A percentile compares a stretch with the other conserved stretches of the same genome.
Conservation (phyloP, 495 filamentous ascomycete genomes). For the Chaetomium fimeti region DNA sequence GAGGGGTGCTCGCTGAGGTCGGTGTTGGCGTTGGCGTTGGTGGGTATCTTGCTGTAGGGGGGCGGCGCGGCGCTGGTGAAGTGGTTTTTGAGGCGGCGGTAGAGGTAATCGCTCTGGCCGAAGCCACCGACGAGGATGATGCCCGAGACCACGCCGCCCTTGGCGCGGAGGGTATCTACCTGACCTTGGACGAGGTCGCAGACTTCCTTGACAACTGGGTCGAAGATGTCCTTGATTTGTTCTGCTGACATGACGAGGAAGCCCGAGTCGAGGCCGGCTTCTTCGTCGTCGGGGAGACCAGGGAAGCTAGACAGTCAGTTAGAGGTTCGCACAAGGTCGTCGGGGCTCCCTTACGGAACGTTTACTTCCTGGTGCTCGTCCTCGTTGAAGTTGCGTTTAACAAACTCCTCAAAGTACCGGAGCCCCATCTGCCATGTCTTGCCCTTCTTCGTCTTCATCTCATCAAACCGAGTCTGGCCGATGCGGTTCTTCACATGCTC, state of each 20-base stretch:
- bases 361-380: slow-evolving; percentile 68
- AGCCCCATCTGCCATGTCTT: slow-evolving; percentile 75
- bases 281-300: slow-evolving; percentile 66
- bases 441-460: slow-evolving; percentile 57
- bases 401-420: slow-evolving; percentile 63
- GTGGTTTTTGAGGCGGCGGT: slow-evolving; percentile 61
- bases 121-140: slow-evolving; percentile 70
- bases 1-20: slow-evolving; percentile 42
- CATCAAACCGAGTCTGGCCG: slow-evolving; percentile 58
- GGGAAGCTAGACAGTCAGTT: slow-evolving; percentile 52
- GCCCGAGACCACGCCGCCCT: slow-evolving; percentile 62
- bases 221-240: slow-evolving; percentile 63
- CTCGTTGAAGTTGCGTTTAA: slow-evolving; percentile 73
- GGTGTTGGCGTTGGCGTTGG: slow-evolving; percentile 51
- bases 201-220: slow-evolving; percentile 63
- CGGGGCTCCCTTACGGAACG: slow-evolving; percentile 50
- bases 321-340: background rate
- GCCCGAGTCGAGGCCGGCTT: slow-evolving; percentile 59
- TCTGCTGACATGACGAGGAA: slow-evolving; percentile 62
- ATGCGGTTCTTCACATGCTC: slow-evolving; percentile 61
- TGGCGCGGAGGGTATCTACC: slow-evolving; percentile 57
- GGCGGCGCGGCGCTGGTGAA: slow-evolving; percentile 64
- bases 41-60: slow-evolving; percentile 64
- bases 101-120: slow-evolving; percentile 66
- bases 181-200: slow-evolving; percentile 61